A percentile compares a stretch with the other conserved stretches of the same genome.
Conservation (phyloP, 192 early-diverging fungal species). For the Coemansia sp. region DNA sequence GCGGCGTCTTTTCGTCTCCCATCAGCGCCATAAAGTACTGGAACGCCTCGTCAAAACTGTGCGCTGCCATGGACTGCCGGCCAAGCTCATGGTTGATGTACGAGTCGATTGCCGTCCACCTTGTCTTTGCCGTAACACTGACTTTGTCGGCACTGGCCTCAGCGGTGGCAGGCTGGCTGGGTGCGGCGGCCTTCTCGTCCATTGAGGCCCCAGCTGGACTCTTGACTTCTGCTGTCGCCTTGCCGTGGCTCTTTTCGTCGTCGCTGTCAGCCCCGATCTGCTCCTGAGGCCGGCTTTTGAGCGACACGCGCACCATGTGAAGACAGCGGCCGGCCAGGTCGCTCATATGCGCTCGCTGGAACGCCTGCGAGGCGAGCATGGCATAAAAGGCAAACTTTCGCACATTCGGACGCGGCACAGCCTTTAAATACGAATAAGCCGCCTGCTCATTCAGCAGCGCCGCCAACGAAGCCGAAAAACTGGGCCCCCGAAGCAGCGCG, state of each 20-base stretch:
- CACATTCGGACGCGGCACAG: slow-evolving; percentile 62
- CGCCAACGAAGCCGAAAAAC: slow-evolving; percentile 16
- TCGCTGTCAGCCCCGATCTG: background rate
- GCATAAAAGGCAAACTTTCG: slow-evolving; percentile 91
- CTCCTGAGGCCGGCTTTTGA: slow-evolving; percentile 8
- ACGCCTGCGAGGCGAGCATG: slow-evolving; percentile 84
- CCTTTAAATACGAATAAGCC: slow-evolving; percentile 73
- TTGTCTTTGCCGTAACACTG: slow-evolving; percentile 17
- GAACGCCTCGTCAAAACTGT: slow-evolving; percentile 73
- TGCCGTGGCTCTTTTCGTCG: background rate
- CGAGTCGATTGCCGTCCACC: slow-evolving; percentile 67
- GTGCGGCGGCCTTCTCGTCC: background rate
- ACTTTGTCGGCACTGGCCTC: background rate
- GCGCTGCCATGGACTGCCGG: slow-evolving; percentile 74
- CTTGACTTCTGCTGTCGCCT: background rate
- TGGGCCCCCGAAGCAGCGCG: slow-evolving; percentile 50
- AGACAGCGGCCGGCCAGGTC: slow-evolving; percentile 82
- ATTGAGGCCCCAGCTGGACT: background rate
- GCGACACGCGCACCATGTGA: slow-evolving; percentile 44
- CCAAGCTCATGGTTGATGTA: slow-evolving; percentile 90
- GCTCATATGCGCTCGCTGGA: slow-evolving; percentile 72
- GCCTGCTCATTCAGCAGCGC: slow-evolving; percentile 81
- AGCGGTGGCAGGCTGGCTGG: background rate
- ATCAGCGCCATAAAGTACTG: slow-evolving; percentile 79
- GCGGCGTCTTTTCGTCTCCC: slow-evolving; percentile 44